Conservation (phyloP, 352 stramenopile species). For the Globisporangium uncinulatum region DNA sequence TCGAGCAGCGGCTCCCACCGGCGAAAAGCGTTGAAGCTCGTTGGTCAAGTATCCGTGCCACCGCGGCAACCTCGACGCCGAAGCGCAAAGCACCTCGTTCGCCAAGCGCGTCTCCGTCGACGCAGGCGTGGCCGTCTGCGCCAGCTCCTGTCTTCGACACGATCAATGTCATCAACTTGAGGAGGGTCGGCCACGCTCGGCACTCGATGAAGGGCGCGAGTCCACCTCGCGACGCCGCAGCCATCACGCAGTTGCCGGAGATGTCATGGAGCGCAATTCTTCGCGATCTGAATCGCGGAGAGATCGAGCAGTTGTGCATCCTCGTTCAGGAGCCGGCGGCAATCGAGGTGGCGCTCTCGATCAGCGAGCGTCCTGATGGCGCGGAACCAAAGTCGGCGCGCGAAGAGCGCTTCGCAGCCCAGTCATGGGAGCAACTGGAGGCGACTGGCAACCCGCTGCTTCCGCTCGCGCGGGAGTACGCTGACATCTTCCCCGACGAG, state of each 20-base stretch:
- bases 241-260: not conserved
- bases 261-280: not conserved
- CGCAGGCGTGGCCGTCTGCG: not conserved
- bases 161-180: slow-evolving; percentile 12
- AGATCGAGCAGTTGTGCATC: slow-evolving; percentile 21
- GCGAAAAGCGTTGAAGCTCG: too few species aligned
- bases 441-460: slow-evolving; percentile 3
- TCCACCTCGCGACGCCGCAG: not conserved
- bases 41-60: too few species aligned
- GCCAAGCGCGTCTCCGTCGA: not conserved
- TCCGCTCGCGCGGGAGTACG: not conserved
- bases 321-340: not conserved
- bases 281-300: slow-evolving; percentile 13
- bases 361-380: slow-evolving; percentile 1
- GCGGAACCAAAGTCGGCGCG: slow-evolving; percentile 11
- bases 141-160: not conserved
- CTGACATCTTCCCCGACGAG: slow-evolving; percentile 16
- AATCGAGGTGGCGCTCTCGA: too few species aligned
- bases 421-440: slow-evolving; percentile 10
- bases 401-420: slow-evolving; percentile 13
- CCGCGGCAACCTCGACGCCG: too few species aligned
- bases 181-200: too few species aligned
- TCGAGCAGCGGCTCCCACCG: too few species aligned
- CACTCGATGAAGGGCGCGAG: not conserved
- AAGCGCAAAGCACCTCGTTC: too few species aligned